These are phyloP conservation scores for Medicago lupulina DNA, from an alignment of 306 rosid species.

Conservation along the genomic window DNA sequence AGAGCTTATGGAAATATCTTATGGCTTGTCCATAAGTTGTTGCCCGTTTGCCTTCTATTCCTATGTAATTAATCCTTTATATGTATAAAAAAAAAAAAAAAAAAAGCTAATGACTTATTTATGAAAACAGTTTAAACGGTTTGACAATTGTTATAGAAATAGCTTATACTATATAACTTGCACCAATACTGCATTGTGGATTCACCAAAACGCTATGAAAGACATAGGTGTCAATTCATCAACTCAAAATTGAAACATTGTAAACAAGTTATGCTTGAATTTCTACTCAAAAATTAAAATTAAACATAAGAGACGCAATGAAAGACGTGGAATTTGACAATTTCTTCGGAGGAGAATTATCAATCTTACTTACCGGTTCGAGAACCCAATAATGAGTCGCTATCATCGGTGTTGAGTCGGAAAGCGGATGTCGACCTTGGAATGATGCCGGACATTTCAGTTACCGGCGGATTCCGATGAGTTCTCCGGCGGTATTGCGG, in stretches of 20 bases:
- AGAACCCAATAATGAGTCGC: conserved; percentile 53
- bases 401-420: conserved; percentile 47
- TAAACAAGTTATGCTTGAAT: neutral
- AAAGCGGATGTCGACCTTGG: conserved; percentile 55
- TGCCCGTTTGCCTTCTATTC: too few species aligned
- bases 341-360: neutral
- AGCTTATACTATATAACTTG: too few species aligned
- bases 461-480: conserved; percentile 44
- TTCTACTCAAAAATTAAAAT: neutral
- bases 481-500: conserved; percentile 47
- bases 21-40: neutral
- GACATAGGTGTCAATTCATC: neutral
- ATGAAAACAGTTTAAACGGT: too few species aligned
- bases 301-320: neutral
- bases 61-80: too few species aligned
- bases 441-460: conserved; percentile 57
- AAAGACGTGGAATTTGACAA: neutral
- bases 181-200: neutral
- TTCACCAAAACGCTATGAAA: too few species aligned
- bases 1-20: neutral
- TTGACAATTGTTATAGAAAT: too few species aligned
- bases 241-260: conserved; percentile 9
- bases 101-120: too few species aligned
- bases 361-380: conserved; percentile 50
- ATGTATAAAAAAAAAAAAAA: too few species aligned